Base-by-base conservation (phyloP, 176 grass and related monocot species). In the Carex pumila region DNA sequence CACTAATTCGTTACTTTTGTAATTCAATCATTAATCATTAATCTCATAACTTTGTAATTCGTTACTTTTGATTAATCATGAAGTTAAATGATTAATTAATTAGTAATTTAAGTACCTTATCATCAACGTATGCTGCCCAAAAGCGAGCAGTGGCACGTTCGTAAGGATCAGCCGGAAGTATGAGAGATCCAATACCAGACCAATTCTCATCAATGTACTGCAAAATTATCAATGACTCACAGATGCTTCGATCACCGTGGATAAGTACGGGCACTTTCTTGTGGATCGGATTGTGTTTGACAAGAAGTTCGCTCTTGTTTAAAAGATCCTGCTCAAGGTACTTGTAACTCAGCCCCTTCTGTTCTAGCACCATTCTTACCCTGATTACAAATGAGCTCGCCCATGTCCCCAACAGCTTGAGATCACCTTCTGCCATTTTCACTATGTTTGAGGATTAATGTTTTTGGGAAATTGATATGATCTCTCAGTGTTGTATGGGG, bases 41-140 rank as follows among this genome's bases (percentile, higher is more conserved):
- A 34, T 34, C 32, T 34, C 32, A 34, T 34, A 34, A 34, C 32
- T 34, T n/a, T n/a, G n/a, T n/a, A n/a, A n/a, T 34, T 3, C 3
- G 32, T 34, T 34, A 79, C 60, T 79, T 31, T 8, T 18, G 43
- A 8, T 30, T 22, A 2, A 13, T 50, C 9, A 10, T 50, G 9
- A 50, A 50, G 10, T 50, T 12, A 74, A 10, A 8, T 10, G 7
- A 3, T 74, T 39, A 6, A 39, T 5, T 39, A 39, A 6, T 39
- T 9, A 45, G 25, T 79, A 13, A 54, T 49, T 53, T 41, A 45
- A 45, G 4, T 43, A 90, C 92, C 87, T 84, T 91, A 47, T 91
- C 92, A 3, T 94, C 92, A 43, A 89, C 13, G 72, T 74, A 90
- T 2, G 5, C 57, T 3, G 85, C 87, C 92, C 92, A 94, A 65